Evolutionary conservation across 2,329 filamentous ascomycete genomes (phyloP).

Genomic region (Geosmithia morbida): DNA sequence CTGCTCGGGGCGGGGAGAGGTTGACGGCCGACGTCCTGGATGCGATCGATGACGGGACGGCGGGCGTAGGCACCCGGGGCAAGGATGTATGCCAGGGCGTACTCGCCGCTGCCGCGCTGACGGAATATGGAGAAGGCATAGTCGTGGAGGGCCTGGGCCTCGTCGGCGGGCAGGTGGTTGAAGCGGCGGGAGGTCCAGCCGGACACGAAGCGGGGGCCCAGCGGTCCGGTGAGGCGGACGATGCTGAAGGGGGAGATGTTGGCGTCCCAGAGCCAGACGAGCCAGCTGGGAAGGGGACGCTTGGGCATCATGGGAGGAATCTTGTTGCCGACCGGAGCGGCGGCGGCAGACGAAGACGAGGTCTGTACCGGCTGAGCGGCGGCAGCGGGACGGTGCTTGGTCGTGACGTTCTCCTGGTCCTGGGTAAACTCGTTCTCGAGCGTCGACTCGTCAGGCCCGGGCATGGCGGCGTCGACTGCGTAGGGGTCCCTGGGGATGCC

Average conservation of each 20-base stretch:
- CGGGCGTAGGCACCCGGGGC: constrained; percentile 89
- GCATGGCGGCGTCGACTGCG: constrained; percentile 67
- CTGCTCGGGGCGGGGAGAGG: constrained; percentile 11
- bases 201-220: constrained; percentile 83
- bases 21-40: constrained; percentile 77
- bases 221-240: constrained; percentile 72
- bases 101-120: constrained; percentile 84
- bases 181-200: constrained; percentile 92
- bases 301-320: constrained; percentile 18
- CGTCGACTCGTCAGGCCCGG: constrained; percentile 60
- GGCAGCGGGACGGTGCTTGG: constrained; percentile 5
- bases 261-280: constrained; percentile 90
- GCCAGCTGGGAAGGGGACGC: constrained; percentile 64
- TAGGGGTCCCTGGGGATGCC: constrained; percentile 92
- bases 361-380: constrained; percentile 25
- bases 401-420: constrained; percentile 43
- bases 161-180: constrained; percentile 66
- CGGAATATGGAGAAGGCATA: constrained; percentile 93
- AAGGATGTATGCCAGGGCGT: constrained; percentile 81
- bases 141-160: constrained; percentile 75
- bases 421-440: constrained; percentile 68
- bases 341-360: constrained; percentile 12
- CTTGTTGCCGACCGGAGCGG: constrained; percentile 2
- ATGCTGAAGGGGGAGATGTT: constrained; percentile 93
- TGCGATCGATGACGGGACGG: constrained; percentile 72